Evolutionary conservation across 2,329 filamentous ascomycete genomes (phyloP), one percentile per base, ranked within the genome.

Genomic region (Sordariomycetes sp.): DNA sequence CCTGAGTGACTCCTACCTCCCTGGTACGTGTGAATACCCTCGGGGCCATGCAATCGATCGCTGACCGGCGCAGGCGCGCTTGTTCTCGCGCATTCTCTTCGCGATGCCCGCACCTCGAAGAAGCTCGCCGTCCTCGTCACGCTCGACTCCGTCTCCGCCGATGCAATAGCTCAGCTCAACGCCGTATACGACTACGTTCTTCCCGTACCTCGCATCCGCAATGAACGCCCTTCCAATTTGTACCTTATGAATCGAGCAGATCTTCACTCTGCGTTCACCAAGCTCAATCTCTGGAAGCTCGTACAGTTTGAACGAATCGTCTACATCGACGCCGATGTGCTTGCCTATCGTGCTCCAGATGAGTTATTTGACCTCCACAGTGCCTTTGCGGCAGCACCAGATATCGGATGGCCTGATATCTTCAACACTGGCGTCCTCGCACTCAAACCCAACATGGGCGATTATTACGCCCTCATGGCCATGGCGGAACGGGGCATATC

Each of bases 371-470:
- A 79, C 37, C 54, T 79, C 17, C 50, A 63, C 5, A 61, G 75
- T 31, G 51, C 67, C 35, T 80, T 81, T 52, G 72, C 75, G 26
- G 78, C 92, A 3, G 87, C 85, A 9, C 88, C 92, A 21, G 92
- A 98, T 58, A 87, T 96, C 48, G 92, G 92, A 46, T 98, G 92
- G 92, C 92, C 92, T 21, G 92, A 98, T 61, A 75, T 88, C 40
- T 96, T 96, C 76, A 98, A 98, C 61, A 87, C 84, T n/a, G 92
- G 92, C 50, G 78, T 98, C 47, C 93, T 98, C 86, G 86, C 87
- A 23, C 61, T 98, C 39, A 81, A 72, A 12, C 92, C 92, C 21
- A 82, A 90, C 58, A 68, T 88, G 72, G 82, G 81, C 37, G 88
- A 94, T 45, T 96, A 88, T 59, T 81, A 86, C 60, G 83, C 86